These are phyloP conservation scores for Leccinum subgranulosum DNA, from an alignment of 768 basidiomycete species.

Conservation along the genomic window DNA sequence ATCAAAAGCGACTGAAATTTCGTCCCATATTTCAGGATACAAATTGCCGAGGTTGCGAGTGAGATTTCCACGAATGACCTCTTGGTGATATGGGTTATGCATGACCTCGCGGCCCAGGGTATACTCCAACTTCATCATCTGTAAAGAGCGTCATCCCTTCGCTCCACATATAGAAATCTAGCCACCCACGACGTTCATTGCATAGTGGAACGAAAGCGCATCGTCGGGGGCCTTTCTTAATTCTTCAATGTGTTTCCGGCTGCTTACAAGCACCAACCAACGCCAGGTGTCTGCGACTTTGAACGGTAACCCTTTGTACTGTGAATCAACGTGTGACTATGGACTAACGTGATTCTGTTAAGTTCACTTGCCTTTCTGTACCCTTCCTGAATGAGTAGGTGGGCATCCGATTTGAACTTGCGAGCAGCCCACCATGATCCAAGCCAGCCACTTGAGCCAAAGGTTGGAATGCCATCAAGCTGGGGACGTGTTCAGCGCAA, in stretches of 20 bases:
- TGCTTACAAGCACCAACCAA: neutral
- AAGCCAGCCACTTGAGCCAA: constrained; percentile 24
- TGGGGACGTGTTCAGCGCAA: neutral
- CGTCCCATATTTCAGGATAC: too few relatives aligned
- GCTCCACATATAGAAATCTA: neutral
- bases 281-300: neutral
- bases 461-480: constrained; percentile 32
- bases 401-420: constrained; percentile 18
- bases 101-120: constrained; percentile 35
- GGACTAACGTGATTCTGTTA: neutral
- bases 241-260: neutral
- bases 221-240: constrained; percentile 40
- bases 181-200: constrained; percentile 28
- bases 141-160: neutral
- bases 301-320: neutral
- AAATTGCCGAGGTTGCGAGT: constrained; percentile 33
- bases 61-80: constrained; percentile 27
- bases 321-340: neutral
- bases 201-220: constrained; percentile 34
- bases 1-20: too few relatives aligned
- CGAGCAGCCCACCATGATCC: constrained; percentile 28
- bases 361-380: constrained; percentile 27
- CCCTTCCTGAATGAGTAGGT: constrained; percentile 30
- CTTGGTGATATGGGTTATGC: constrained; percentile 31
- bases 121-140: constrained; percentile 39